phyloP scores from a whole-genome alignment of 805 yeast species.

The Ogataea methylovora region DNA sequence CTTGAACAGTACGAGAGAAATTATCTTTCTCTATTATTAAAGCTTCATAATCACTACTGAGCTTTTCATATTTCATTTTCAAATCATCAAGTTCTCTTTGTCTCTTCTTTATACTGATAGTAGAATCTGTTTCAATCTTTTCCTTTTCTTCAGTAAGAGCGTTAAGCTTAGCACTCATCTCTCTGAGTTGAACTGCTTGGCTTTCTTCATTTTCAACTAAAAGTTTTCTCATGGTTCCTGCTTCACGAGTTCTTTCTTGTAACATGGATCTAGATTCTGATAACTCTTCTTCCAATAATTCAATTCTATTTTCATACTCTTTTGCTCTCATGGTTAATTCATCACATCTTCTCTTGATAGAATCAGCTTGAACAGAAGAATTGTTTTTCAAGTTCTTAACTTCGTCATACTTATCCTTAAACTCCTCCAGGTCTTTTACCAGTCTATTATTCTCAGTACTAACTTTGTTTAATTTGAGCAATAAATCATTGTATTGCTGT shows the following conservation, averaged over 20 bases:
- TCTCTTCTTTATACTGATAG: constrained; percentile 41
- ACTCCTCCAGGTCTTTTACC: constrained; percentile 30
- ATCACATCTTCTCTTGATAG: constrained; percentile 60
- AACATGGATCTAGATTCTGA: constrained; percentile 62
- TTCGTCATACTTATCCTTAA: constrained; percentile 31
- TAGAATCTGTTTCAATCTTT: constrained; percentile 46
- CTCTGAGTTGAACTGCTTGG: constrained; percentile 43
- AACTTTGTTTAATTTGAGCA: constrained; percentile 30
- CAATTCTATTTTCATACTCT: constrained; percentile 55
- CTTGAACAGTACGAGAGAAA: background rate
- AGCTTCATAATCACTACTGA: constrained; percentile 15
- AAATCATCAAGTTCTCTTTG: constrained; percentile 63
- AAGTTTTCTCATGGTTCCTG: constrained; percentile 61
- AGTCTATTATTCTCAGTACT: constrained; percentile 36
- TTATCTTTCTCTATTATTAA: constrained; percentile 4
- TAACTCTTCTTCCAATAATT: constrained; percentile 75
- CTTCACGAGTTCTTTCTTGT: constrained; percentile 77
- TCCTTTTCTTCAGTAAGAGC: constrained; percentile 54
- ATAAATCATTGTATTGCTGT: constrained; percentile 24
- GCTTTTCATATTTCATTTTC: constrained; percentile 34
- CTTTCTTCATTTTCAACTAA: constrained; percentile 62
- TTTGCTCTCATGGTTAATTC: constrained; percentile 59
- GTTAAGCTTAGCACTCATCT: constrained; percentile 44
- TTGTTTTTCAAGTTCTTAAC: constrained; percentile 19
- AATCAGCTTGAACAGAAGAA: constrained; percentile 34